Conservation (phyloP, 1,139 yeast genomes). For the Lodderomyces theae region DNA sequence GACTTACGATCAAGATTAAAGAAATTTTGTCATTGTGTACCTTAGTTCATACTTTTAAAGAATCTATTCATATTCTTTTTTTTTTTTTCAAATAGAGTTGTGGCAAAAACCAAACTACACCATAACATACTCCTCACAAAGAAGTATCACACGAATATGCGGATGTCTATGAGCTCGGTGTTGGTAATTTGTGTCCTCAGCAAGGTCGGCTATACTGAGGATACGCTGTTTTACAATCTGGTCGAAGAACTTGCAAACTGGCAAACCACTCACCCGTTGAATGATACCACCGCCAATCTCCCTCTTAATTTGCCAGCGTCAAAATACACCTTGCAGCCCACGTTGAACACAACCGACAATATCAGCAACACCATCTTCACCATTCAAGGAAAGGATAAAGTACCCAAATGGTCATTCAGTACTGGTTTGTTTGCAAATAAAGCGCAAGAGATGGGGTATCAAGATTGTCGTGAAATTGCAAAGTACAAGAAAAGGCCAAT, state of each 20-base stretch:
- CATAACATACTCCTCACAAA: not conserved
- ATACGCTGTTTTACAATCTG: conserved; percentile 6
- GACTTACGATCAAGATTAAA: conserved; percentile 38
- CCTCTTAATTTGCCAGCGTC: too few species aligned
- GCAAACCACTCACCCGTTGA: conserved; percentile 3
- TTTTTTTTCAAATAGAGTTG: not conserved
- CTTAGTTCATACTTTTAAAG: not conserved
- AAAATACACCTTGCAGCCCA: not conserved
- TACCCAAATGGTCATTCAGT: conserved; percentile 13
- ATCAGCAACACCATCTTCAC: conserved; percentile 2
- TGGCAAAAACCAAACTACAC: not conserved
- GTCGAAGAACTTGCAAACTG: conserved; percentile 10
- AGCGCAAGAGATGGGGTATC: conserved; percentile 6
- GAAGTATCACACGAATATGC: not conserved
- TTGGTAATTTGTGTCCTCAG: not conserved
- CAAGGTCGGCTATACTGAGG: not conserved
- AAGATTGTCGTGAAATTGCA: conserved; percentile 6
- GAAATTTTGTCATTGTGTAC: not conserved
- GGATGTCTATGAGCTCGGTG: not conserved
- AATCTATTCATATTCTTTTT: not conserved
- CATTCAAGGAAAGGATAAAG: conserved; percentile 6
- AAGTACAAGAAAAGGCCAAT: conserved; percentile 6
- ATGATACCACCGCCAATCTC: too few species aligned
- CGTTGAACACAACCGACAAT: not conserved
- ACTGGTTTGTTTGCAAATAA: conserved; percentile 13